Base-by-base conservation (phyloP, 495 filamentous ascomycete genomes). In the Astrocystis sublimbata region DNA sequence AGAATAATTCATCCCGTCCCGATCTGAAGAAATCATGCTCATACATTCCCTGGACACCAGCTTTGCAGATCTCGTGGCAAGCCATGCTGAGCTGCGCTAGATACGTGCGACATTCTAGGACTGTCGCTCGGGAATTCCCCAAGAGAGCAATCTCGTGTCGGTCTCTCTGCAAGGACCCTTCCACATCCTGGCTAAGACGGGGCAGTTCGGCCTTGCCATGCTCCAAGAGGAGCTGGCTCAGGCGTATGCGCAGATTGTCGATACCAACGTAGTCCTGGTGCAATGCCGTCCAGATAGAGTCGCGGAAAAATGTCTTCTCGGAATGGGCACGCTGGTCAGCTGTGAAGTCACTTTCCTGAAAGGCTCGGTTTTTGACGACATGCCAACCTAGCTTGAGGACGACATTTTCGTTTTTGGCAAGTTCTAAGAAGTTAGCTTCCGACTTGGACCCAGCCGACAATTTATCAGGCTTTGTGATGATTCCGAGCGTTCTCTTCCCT, bases 381-480 rank as follows among this genome's bases (percentile, higher is more conserved):
- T 43, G 41, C 41, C 41, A 43, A 23, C 41, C 41, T 8, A 43
- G 41, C 41, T 43, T 21, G 41, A 43, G 41, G 41, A 21, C 19
- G 41, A 43, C 41, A 43, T 43, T 43, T 43, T 43, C 41, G 7
- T 43, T 43, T 3, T 43, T 43, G 19, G 41, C 41, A 43, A 43
- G 6, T 21, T 43, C 41, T 43, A 43, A 19, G 17, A 43, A 43
- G n/a, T 19, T 4, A 23, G 41, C 19, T 43, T 43, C 41, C 17
- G 41, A 43, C 10, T 49, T 49, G 45, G 45, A 26, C 9, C 45
- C 41, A 43, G 45, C 26, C 30, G 24, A 30, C 6, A 49, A 30
- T 30, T 13, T 49, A 66, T 85, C 83, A 1, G 82, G 80, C 63
- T 85, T 86, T 0, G 83, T 85, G 67, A 85, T 79, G 53, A 85